Evolutionary conservation across 129 eudicot species (phyloP).

Genomic region (Flaveria ramosissima): DNA sequence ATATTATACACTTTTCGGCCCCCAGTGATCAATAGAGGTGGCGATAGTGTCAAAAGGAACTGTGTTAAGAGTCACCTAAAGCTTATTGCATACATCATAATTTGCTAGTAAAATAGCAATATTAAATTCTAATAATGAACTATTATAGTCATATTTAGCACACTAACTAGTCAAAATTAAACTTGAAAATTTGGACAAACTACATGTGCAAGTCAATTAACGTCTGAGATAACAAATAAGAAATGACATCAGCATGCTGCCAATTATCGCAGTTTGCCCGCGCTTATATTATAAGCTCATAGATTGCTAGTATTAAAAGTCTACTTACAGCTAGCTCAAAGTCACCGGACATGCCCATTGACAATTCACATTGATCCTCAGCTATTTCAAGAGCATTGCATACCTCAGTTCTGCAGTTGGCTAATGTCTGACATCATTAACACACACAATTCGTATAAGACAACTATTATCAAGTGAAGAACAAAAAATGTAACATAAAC

Average conservation of each 20-base stretch:
- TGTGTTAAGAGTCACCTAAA: background rate
- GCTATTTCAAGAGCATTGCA: constrained; percentile 68
- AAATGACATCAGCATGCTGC: background rate
- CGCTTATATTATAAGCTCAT: background rate
- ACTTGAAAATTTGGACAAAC: background rate
- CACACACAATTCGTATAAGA: constrained; percentile 1
- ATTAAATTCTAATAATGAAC: background rate
- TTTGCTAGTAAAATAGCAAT: background rate
- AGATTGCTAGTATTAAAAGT: background rate
- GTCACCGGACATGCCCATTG: constrained; percentile 98
- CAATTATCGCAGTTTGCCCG: background rate
- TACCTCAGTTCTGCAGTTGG: constrained; percentile 72
- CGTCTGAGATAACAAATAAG: background rate
- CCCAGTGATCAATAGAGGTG: background rate
- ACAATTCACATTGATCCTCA: constrained; percentile 74
- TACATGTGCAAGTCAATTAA: background rate
- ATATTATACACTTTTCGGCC: background rate
- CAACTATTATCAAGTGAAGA: background rate
- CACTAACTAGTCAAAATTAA: background rate
- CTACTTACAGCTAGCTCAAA: constrained; percentile 92
- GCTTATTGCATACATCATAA: constrained; percentile 14
- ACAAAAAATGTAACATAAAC: background rate
- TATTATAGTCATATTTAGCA: background rate
- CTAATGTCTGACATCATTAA: constrained; percentile 59
- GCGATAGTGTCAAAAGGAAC: background rate